phyloP scores from a whole-genome alignment of 2,329 filamentous ascomycete species.

The Cercospora janseana region DNA sequence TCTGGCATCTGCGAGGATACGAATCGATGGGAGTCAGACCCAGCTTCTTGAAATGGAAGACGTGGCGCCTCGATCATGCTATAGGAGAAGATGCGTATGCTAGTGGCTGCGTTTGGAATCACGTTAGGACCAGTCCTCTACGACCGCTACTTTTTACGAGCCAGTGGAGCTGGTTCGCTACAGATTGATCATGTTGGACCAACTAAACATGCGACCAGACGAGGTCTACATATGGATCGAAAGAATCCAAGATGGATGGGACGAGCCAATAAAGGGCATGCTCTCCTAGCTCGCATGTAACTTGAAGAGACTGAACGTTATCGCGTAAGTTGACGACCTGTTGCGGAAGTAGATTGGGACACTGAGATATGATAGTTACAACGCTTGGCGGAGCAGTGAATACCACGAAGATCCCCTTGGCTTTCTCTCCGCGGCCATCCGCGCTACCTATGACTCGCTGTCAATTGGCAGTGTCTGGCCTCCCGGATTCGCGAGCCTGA shows the following conservation, averaged over 20 bases:
- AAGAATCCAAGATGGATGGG: slow-evolving; percentile 14
- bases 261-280: slow-evolving; percentile 23
- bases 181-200: slow-evolving; percentile 11
- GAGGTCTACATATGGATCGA: slow-evolving; percentile 12
- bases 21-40: slow-evolving; percentile 19
- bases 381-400: slow-evolving; percentile 1
- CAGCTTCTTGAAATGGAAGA: slow-evolving; percentile 15
- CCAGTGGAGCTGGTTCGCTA: slow-evolving; percentile 8
- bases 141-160: slow-evolving; percentile 11
- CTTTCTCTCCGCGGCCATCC: slow-evolving; percentile 3
- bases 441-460: background rate
- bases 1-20: slow-evolving; percentile 19
- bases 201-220: slow-evolving; percentile 6
- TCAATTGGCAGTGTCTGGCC: slow-evolving; percentile 11
- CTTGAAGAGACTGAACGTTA: slow-evolving; percentile 22
- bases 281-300: slow-evolving; percentile 17
- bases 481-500: slow-evolving; percentile 18
- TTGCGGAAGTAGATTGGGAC: too few species aligned
- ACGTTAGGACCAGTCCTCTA: slow-evolving; percentile 4
- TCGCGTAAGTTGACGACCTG: slow-evolving; percentile 1
- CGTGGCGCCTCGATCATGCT: background rate
- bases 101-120: too few species aligned
- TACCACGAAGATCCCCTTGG: slow-evolving; percentile 5
- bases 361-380: slow-evolving; percentile 4
- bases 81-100: background rate